A percentile compares a stretch with the other conserved stretches of the same genome.
Evolutionary conservation across 139 green algal species (phyloP).

Genomic region (Astrephomene gubernaculifera): DNA sequence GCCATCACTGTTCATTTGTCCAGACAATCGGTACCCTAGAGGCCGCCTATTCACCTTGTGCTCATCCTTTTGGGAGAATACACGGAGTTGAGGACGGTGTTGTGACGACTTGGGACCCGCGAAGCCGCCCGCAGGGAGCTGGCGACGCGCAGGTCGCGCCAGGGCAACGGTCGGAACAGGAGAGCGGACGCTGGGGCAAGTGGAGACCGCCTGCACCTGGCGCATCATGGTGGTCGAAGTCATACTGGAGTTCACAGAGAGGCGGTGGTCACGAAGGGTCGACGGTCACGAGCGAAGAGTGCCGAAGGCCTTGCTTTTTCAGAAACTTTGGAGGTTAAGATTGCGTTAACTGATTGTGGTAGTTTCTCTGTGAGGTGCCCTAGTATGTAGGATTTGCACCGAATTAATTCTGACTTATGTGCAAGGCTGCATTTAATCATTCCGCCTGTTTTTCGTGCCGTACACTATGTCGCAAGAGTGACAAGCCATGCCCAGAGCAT

Average conservation of each 20-base stretch:
- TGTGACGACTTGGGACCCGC: background rate
- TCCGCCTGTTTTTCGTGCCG: background rate
- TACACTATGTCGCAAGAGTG: background rate
- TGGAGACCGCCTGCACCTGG: background rate
- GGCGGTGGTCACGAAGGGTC: constrained; percentile 9
- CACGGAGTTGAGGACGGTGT: background rate
- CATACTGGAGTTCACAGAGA: constrained; percentile 32
- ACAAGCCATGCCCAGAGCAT: no score
- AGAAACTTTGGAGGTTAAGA: background rate
- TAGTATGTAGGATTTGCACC: background rate
- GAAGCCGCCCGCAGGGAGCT: background rate
- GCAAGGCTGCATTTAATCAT: background rate
- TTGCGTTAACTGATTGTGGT: background rate
- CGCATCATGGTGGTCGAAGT: background rate
- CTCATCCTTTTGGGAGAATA: background rate
- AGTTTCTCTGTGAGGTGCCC: background rate
- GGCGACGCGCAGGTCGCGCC: constrained; percentile 2
- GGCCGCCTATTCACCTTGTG: constrained; percentile 4
- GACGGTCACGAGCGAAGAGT: constrained; percentile 12
- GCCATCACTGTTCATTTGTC: background rate
- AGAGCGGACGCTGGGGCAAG: background rate
- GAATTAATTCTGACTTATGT: background rate
- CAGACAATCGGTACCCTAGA: background rate
- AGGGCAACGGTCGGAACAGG: background rate
- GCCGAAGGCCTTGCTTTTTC: no score